A percentile compares a stretch with the other conserved stretches of the same genome.
phyloP scores from a whole-genome alignment of 352 stramenopile genomes.

The Pythium apleroticum region DNA sequence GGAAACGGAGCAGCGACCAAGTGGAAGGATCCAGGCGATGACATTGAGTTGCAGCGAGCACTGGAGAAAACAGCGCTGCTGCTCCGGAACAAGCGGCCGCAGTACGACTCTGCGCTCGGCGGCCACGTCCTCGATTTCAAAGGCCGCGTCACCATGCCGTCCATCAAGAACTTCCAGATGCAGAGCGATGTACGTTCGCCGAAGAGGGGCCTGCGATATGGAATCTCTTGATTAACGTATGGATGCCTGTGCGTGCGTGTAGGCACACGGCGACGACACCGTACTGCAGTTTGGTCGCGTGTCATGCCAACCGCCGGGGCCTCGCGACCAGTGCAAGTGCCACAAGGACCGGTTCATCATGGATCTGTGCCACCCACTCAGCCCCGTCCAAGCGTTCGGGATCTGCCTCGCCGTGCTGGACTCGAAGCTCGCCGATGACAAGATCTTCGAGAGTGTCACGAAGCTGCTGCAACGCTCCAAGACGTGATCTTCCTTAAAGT shows the following conservation, averaged over 20 bases:
- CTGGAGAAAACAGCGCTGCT: slow-evolving; percentile 48
- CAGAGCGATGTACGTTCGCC: slow-evolving; percentile 51
- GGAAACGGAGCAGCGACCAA: slow-evolving; percentile 22
- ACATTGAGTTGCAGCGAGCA: slow-evolving; percentile 6
- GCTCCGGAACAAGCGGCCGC: slow-evolving; percentile 90
- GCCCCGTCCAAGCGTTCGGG: slow-evolving; percentile 83
- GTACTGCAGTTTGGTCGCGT: slow-evolving; percentile 66
- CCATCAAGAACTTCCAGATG: slow-evolving; percentile 76
- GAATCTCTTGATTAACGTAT: not conserved
- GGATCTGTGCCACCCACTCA: slow-evolving; percentile 89
- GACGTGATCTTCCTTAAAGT: not conserved
- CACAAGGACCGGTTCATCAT: slow-evolving; percentile 93
- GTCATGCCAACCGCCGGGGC: slow-evolving; percentile 51
- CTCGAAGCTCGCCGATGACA: slow-evolving; percentile 62
- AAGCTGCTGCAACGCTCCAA: slow-evolving; percentile 33
- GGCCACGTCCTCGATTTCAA: slow-evolving; percentile 68
- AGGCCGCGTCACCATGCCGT: slow-evolving; percentile 65
- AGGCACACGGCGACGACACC: slow-evolving; percentile 40
- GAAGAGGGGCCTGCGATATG: no score
- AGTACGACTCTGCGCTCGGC: slow-evolving; percentile 49
- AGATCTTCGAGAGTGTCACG: slow-evolving; percentile 45
- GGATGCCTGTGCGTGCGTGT: not conserved
- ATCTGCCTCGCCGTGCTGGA: slow-evolving; percentile 89
- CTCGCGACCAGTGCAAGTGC: slow-evolving; percentile 54
- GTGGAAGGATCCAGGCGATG: slow-evolving; percentile 35